Percentiles rank a stretch among this genome's conserved stretches.
Conservation (phyloP, 2,329 filamentous ascomycete species). For the Cladosporium sp. region DNA sequence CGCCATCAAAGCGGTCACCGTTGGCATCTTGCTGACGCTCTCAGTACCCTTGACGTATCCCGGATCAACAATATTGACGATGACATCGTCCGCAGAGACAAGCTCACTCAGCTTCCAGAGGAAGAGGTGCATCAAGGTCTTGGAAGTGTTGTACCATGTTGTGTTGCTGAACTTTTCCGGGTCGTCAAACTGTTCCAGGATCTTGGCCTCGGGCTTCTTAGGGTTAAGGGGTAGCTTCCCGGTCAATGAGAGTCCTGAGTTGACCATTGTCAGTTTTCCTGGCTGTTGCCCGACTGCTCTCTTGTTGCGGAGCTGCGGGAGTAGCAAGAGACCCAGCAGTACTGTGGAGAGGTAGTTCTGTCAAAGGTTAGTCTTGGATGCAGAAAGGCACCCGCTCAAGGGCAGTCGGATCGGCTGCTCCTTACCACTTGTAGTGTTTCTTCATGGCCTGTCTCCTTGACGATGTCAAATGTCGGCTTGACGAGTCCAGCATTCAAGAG, state of each 20-base stretch:
- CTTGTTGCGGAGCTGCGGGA: slow-evolving; percentile 19
- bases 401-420: slow-evolving; percentile 32
- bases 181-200: slow-evolving; percentile 13
- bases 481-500: slow-evolving; percentile 40
- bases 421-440: slow-evolving; percentile 52
- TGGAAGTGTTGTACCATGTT: slow-evolving; percentile 13
- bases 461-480: no score
- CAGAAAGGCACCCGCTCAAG: no score
- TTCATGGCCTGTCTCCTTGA: slow-evolving; percentile 22
- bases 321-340: no score
- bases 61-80: slow-evolving; percentile 8
- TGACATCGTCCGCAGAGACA: slow-evolving; percentile 10
- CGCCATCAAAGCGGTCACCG: background rate
- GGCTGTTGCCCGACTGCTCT: background rate
- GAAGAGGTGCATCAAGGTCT: slow-evolving; percentile 13
- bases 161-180: background rate
- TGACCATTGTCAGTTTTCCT: slow-evolving; percentile 12
- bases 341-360: slow-evolving; percentile 33
- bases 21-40: slow-evolving; percentile 5
- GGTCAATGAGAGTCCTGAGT: slow-evolving; percentile 3
- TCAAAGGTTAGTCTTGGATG: no score
- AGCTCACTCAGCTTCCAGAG: slow-evolving; percentile 9
- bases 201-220: background rate
- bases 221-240: background rate
- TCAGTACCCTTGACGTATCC: slow-evolving; percentile 14